Conservation (phyloP, 2,329 filamentous ascomycete genomes). For the Cryphonectria nitschkei region DNA sequence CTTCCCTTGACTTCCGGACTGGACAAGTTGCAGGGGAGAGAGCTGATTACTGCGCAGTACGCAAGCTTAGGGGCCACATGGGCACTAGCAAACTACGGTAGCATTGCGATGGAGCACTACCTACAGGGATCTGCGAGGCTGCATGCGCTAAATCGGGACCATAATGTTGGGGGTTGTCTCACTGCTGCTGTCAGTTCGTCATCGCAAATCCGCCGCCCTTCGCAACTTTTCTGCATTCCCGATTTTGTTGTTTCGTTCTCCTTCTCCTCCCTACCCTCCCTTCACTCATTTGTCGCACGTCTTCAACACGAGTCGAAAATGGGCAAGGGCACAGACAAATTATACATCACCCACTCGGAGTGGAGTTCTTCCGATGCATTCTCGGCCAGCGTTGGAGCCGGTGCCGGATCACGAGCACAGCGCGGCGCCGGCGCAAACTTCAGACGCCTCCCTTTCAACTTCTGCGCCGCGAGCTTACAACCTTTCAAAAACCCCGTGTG, state of each 20-base stretch:
- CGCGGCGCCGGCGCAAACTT: slow-evolving; percentile 67
- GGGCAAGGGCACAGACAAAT: slow-evolving; percentile 61
- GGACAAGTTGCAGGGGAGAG: slow-evolving; percentile 28
- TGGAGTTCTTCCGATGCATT: slow-evolving; percentile 93
- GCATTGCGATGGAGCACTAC: slow-evolving; percentile 6
- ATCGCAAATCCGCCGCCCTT: slow-evolving; percentile 1
- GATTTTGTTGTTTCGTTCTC: neutral
- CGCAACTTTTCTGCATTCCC: neutral
- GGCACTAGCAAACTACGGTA: slow-evolving; percentile 1
- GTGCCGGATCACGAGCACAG: slow-evolving; percentile 63
- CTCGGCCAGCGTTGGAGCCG: slow-evolving; percentile 76
- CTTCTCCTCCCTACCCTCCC: neutral
- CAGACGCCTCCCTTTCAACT: slow-evolving; percentile 94
- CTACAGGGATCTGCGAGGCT: slow-evolving; percentile 21
- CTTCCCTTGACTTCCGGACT: slow-evolving; percentile 18
- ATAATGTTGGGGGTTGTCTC: slow-evolving; percentile 7
- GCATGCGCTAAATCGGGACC: slow-evolving; percentile 23
- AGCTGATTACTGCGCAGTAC: slow-evolving; percentile 14
- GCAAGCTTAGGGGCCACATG: slow-evolving; percentile 27
- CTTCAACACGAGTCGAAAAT: slow-evolving; percentile 34
- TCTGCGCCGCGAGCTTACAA: slow-evolving; percentile 93
- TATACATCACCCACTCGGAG: slow-evolving; percentile 91
- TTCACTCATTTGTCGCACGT: neutral
- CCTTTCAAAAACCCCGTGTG: slow-evolving; percentile 96
- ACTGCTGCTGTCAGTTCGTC: slow-evolving; percentile 19